Percentiles rank a stretch among this genome's conserved stretches.
phyloP scores from a whole-genome alignment of 2,329 filamentous ascomycete genomes.

The Purpureocillium lavendulum region DNA sequence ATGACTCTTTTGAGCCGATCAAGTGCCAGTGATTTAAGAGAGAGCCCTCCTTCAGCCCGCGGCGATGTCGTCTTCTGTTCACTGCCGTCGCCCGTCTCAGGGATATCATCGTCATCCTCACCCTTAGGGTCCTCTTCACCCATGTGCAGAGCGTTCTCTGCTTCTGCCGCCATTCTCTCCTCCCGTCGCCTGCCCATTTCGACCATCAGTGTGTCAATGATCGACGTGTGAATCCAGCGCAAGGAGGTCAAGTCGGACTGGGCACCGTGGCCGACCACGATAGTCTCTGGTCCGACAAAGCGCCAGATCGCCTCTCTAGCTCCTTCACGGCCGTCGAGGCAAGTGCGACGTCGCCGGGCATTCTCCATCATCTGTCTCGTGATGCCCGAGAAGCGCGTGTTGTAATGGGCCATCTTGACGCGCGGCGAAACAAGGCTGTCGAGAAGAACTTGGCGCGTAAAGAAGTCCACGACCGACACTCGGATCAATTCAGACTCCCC shows the following conservation, averaged over 20 bases:
- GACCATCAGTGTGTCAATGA: constrained; percentile 37
- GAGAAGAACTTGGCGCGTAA: constrained; percentile 36
- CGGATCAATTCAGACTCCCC: constrained; percentile 44
- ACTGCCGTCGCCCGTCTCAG: constrained; percentile 3
- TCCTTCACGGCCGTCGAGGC: constrained; percentile 30
- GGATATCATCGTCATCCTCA: neutral
- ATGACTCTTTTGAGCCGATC: constrained; percentile 29
- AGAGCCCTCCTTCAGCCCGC: constrained; percentile 15
- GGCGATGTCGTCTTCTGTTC: constrained; percentile 3
- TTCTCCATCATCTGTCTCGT: constrained; percentile 26
- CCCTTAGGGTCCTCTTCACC: neutral
- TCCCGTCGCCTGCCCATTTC: constrained; percentile 14
- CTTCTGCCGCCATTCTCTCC: constrained; percentile 7
- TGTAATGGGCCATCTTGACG: constrained; percentile 36
- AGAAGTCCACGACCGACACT: constrained; percentile 41
- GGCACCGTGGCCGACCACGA: constrained; percentile 38
- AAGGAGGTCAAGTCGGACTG: constrained; percentile 33
- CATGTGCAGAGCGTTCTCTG: constrained; percentile 5
- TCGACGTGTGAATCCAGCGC: constrained; percentile 35
- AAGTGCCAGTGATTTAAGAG: constrained; percentile 29
- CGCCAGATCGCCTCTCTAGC: constrained; percentile 33
- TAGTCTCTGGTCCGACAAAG: constrained; percentile 35
- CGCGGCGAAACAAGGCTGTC: constrained; percentile 41
- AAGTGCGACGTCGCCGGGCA: constrained; percentile 20
- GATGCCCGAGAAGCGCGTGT: constrained; percentile 43